phyloP scores from a whole-genome alignment of 805 yeast species.

The Vanderwaltozyma polyspora region DNA sequence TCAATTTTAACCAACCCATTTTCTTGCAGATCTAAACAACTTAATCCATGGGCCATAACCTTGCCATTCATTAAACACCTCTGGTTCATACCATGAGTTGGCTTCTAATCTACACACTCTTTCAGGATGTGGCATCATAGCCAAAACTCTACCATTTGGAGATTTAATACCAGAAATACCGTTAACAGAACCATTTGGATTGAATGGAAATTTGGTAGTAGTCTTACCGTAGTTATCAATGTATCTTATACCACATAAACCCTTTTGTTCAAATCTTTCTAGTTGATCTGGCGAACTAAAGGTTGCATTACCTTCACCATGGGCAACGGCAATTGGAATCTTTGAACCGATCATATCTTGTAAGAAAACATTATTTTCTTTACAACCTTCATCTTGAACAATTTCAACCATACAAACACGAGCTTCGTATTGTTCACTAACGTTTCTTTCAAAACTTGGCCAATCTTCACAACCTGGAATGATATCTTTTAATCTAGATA shows the following conservation, averaged over 20 bases:
- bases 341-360: constrained; percentile 88
- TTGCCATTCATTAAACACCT: constrained; percentile 51
- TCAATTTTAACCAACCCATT: constrained; percentile 62
- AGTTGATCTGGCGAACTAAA: constrained; percentile 41
- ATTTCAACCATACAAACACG: constrained; percentile 85
- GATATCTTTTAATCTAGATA: constrained; percentile 65
- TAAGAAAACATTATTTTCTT: constrained; percentile 53
- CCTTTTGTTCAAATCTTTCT: constrained; percentile 38
- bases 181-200: constrained; percentile 91
- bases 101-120: constrained; percentile 80
- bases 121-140: constrained; percentile 99
- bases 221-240: constrained; percentile 84
- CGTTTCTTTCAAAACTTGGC: constrained; percentile 91
- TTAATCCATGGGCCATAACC: constrained; percentile 93
- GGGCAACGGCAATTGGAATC: constrained; percentile 95
- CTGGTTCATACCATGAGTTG: constrained; percentile 82
- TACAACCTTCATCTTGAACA: constrained; percentile 40
- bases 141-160: constrained; percentile 88
- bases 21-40: constrained; percentile 83
- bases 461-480: constrained; percentile 87
- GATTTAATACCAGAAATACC: constrained; percentile 89
- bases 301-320: constrained; percentile 92
- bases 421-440: constrained; percentile 92
- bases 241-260: constrained; percentile 60
- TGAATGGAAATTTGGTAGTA: constrained; percentile 79